Conservation (phyloP, 2,329 filamentous ascomycete species). For the Tolypocladium inflatum region DNA sequence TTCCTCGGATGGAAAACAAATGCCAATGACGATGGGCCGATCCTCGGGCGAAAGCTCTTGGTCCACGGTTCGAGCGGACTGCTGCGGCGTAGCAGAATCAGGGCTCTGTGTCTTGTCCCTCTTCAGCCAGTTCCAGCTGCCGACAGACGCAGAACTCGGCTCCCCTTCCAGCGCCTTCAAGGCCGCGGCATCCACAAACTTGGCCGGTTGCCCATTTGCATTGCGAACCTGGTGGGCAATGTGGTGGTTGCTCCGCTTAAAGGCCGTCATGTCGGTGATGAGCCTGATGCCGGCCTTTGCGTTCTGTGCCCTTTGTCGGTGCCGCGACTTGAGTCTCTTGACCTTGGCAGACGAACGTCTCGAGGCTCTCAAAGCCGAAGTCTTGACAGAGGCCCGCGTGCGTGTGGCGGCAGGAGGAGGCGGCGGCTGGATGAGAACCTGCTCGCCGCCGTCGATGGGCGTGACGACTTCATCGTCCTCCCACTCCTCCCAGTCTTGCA, state of each 20-base stretch:
- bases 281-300: constrained; percentile 55
- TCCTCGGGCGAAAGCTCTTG: constrained; percentile 56
- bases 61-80: constrained; percentile 14
- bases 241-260: constrained; percentile 34
- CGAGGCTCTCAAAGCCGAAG: constrained; percentile 13
- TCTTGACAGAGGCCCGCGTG: constrained; percentile 7
- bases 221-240: constrained; percentile 19
- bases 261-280: constrained; percentile 57
- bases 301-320: constrained; percentile 52
- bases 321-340: constrained; percentile 44
- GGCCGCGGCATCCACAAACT: constrained; percentile 50
- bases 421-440: constrained; percentile 11
- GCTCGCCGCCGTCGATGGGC: constrained; percentile 27
- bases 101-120: constrained; percentile 24
- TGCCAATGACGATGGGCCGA: constrained; percentile 64
- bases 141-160: constrained; percentile 42
- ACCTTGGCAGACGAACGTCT: constrained; percentile 30
- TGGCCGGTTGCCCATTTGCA: constrained; percentile 23
- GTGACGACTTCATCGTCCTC: constrained; percentile 37
- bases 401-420: constrained; percentile 7
- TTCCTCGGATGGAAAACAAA: constrained; percentile 47
- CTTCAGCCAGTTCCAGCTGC: constrained; percentile 48
- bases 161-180: constrained; percentile 50
- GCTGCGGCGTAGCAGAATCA: constrained; percentile 15
- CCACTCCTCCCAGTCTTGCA: constrained; percentile 45